phyloP scores from a whole-genome alignment of 306 rosid species.

The Cucumis melo region DNA sequence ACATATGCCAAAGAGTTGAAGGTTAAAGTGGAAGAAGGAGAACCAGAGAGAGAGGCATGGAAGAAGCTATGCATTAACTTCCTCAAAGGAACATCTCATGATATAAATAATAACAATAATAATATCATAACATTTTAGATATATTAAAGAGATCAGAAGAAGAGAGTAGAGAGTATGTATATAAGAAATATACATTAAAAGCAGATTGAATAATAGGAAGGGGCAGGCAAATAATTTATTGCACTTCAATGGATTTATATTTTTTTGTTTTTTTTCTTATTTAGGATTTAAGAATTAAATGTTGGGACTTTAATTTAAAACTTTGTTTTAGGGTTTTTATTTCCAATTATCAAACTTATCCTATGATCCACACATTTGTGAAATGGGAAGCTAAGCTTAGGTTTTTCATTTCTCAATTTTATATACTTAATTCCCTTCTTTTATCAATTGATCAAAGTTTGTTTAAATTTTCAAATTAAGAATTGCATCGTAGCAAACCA shows the following conservation, averaged over 20 bases:
- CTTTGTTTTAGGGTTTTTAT: background rate
- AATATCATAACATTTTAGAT: background rate
- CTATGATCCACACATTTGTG: background rate
- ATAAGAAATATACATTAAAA: background rate
- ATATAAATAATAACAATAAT: background rate
- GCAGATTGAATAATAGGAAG: background rate
- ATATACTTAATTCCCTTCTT: no score
- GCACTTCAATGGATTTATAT: no score
- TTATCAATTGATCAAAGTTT: no score
- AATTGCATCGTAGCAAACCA: no score
- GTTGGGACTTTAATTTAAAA: background rate
- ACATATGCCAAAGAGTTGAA: slow-evolving; percentile 30
- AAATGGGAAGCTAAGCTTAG: no score
- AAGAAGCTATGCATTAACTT: slow-evolving; percentile 44
- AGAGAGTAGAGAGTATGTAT: background rate
- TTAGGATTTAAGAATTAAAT: background rate
- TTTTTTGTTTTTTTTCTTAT: background rate
- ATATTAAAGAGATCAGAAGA: background rate
- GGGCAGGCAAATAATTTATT: background rate
- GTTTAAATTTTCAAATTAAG: no score
- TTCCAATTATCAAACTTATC: background rate
- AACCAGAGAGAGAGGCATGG: slow-evolving; percentile 63
- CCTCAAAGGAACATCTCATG: slow-evolving; percentile 31
- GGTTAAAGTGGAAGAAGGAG: slow-evolving; percentile 23
- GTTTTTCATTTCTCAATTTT: no score